These are phyloP conservation scores for Colletotrichum sp. DNA, from an alignment of 2,329 filamentous ascomycete genomes.

Conservation along the genomic window DNA sequence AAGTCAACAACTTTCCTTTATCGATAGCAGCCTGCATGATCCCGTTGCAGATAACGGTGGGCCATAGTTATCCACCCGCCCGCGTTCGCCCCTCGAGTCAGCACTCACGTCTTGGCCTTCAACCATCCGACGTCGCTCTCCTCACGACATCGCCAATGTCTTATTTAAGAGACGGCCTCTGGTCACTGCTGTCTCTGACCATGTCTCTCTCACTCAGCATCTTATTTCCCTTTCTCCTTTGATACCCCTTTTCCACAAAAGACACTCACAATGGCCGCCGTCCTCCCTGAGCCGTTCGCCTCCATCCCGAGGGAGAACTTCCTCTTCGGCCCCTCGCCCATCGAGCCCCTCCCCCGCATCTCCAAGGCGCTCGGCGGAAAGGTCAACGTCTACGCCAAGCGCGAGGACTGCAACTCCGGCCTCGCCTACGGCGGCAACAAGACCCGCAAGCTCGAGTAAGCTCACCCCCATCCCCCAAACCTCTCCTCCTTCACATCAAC, in stretches of 20 bases:
- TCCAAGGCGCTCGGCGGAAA: slow-evolving; percentile 63
- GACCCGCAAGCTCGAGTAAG: slow-evolving; percentile 69
- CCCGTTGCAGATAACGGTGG: slow-evolving; percentile 18
- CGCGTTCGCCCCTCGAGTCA: slow-evolving; percentile 16
- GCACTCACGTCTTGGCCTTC: background rate
- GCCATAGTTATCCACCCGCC: slow-evolving; percentile 12
- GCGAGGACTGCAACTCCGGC: slow-evolving; percentile 73
- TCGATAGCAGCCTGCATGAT: background rate
- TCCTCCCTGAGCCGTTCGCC: slow-evolving; percentile 66
- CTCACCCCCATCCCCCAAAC: background rate
- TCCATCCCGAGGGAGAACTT: slow-evolving; percentile 66
- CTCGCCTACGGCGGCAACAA: slow-evolving; percentile 75
- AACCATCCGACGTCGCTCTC: slow-evolving; percentile 17
- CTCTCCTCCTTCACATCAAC: background rate
- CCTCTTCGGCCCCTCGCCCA: slow-evolving; percentile 72
- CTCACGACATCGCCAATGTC: background rate
- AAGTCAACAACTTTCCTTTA: background rate
- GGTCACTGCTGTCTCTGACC: background rate
- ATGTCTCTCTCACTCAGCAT: background rate
- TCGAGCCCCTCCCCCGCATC: slow-evolving; percentile 71
- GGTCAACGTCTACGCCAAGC: slow-evolving; percentile 72
- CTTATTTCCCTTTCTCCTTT: background rate
- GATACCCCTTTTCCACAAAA: background rate
- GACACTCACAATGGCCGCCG: background rate
- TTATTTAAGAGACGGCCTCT: background rate